Conservation (phyloP, 768 basidiomycete species). For the Pisolithus orientalis region DNA sequence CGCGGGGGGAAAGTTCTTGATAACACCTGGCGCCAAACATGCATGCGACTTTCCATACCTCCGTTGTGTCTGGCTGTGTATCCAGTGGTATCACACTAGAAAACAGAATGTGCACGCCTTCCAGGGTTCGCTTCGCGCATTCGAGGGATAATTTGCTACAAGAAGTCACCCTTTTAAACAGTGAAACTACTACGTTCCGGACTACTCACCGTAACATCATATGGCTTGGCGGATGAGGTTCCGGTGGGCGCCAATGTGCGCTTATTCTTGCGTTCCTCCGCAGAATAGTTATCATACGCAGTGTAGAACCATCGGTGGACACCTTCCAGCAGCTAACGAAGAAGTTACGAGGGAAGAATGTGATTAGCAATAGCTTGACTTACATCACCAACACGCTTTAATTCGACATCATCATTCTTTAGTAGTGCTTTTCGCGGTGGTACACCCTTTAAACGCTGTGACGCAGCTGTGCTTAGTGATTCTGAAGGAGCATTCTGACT, state of each 20-base stretch:
- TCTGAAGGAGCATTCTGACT: conserved; percentile 6
- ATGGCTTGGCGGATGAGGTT: conserved; percentile 28
- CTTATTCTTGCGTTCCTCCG: conserved; percentile 23
- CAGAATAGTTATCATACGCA: conserved; percentile 46
- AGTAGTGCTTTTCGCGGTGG: conserved; percentile 68
- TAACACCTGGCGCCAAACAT: conserved; percentile 86
- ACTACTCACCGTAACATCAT: conserved; percentile 75
- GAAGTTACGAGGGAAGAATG: neutral
- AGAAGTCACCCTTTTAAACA: neutral
- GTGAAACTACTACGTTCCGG: neutral
- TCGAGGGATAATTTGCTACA: conserved; percentile 76
- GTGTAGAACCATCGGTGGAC: conserved; percentile 75
- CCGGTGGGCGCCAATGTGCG: conserved; percentile 21
- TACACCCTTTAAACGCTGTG: conserved; percentile 29
- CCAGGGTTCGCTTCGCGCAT: conserved; percentile 72
- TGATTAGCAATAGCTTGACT: conserved; percentile 12
- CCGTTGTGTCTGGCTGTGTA: conserved; percentile 67
- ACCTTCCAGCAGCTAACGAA: conserved; percentile 64
- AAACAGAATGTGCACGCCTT: conserved; percentile 79
- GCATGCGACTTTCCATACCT: conserved; percentile 80
- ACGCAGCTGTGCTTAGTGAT: conserved; percentile 9
- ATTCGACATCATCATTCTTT: conserved; percentile 82
- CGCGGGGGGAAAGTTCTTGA: conserved; percentile 53
- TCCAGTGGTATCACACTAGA: conserved; percentile 95
- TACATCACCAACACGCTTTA: conserved; percentile 72